Conservation (phyloP, 257 asterid species). For the Rhazya stricta region DNA sequence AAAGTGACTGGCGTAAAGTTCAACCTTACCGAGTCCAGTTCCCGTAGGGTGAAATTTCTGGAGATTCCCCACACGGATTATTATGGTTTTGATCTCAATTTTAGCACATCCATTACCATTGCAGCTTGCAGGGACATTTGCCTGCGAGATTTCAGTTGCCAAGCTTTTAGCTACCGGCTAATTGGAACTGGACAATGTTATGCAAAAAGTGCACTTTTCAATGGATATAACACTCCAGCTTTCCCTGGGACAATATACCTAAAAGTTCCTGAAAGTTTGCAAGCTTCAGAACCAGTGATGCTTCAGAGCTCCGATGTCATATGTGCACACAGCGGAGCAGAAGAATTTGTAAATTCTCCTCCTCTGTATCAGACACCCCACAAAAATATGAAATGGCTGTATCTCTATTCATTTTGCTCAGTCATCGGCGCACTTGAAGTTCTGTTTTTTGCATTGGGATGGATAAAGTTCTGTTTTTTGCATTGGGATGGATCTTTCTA, state of each 20-base stretch:
- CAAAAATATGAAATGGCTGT: slow-evolving; percentile 26
- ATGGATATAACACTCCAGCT: slow-evolving; percentile 48
- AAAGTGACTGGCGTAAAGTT: slow-evolving; percentile 51
- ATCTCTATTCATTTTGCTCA: slow-evolving; percentile 23
- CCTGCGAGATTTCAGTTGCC: slow-evolving; percentile 33
- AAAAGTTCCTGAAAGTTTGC: slow-evolving; percentile 39
- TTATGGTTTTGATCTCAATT: slow-evolving; percentile 56
- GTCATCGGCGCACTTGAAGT: slow-evolving; percentile 28
- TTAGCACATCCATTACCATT: slow-evolving; percentile 17
- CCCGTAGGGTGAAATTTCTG: slow-evolving; percentile 37
- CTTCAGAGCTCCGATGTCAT: slow-evolving; percentile 22
- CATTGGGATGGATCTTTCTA: slow-evolving; percentile 33
- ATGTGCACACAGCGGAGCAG: slow-evolving; percentile 10
- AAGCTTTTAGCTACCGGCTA: slow-evolving; percentile 47
- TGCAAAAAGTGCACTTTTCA: slow-evolving; percentile 46
- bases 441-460: slow-evolving; percentile 21
- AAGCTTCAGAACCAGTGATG: slow-evolving; percentile 22
- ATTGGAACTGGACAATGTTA: slow-evolving; percentile 45
- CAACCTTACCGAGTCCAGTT: slow-evolving; percentile 17
- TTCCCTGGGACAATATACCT: slow-evolving; percentile 45
- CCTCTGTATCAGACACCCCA: slow-evolving; percentile 12
- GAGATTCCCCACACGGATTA: slow-evolving; percentile 51
- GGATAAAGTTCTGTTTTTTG: slow-evolving; percentile 25
- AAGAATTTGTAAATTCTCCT: slow-evolving; percentile 14
- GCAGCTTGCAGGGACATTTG: slow-evolving; percentile 41